Conservation (phyloP, 441 rosid species). For the Manihot esculenta region DNA sequence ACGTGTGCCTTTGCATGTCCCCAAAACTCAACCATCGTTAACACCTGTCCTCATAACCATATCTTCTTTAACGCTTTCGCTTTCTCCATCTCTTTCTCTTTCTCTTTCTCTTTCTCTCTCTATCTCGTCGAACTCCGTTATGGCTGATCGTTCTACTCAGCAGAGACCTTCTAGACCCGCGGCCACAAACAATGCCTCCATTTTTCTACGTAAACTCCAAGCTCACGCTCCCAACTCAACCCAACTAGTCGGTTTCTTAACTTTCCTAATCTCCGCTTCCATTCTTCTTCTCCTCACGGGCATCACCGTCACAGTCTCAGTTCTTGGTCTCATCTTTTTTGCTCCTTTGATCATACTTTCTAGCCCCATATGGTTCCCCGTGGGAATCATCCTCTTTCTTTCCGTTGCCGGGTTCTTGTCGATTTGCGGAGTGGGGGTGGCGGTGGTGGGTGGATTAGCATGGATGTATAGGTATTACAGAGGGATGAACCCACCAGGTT, state of each 20-base stretch:
- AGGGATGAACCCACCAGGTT: slow-evolving; percentile 73
- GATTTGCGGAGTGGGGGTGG: slow-evolving; percentile 49
- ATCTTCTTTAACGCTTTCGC: neutral
- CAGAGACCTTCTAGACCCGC: slow-evolving; percentile 34
- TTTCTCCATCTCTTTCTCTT: neutral
- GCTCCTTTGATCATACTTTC: slow-evolving; percentile 61
- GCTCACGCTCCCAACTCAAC: slow-evolving; percentile 48
- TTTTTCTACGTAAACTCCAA: slow-evolving; percentile 51
- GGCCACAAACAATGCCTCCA: slow-evolving; percentile 14
- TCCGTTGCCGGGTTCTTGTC: slow-evolving; percentile 43
- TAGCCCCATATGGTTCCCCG: slow-evolving; percentile 84
- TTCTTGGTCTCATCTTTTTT: slow-evolving; percentile 51
- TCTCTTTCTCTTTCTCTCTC: neutral
- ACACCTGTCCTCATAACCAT: slow-evolving; percentile 18
- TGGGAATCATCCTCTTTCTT: slow-evolving; percentile 32
- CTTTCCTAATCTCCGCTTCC: slow-evolving; percentile 55
- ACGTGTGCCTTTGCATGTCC: slow-evolving; percentile 55
- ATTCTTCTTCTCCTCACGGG: slow-evolving; percentile 71
- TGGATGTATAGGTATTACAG: slow-evolving; percentile 68
- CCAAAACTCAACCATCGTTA: slow-evolving; percentile 20
- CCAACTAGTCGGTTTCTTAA: slow-evolving; percentile 53
- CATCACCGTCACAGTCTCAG: slow-evolving; percentile 42
- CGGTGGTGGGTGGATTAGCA: slow-evolving; percentile 36
- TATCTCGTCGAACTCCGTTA: slow-evolving; percentile 10
- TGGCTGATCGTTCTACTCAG: slow-evolving; percentile 58